Conservation (phyloP, 2,329 filamentous ascomycete species). For the Penicillium polonicum region DNA sequence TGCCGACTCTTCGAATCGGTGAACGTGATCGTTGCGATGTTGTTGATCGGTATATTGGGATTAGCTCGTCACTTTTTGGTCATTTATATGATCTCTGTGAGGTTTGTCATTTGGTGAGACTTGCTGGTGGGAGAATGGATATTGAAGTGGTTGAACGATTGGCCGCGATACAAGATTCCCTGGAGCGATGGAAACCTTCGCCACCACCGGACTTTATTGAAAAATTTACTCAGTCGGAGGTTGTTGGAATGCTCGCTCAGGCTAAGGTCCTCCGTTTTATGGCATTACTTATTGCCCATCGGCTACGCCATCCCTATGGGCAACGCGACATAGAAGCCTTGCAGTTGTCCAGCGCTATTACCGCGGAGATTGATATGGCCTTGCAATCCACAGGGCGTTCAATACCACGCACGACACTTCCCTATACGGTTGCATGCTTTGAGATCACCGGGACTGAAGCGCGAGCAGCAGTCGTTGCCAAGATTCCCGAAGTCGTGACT, state of each 20-base stretch:
- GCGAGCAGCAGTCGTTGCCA: background rate
- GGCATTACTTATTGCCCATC: constrained; percentile 15
- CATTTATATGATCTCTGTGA: constrained; percentile 16
- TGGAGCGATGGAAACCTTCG: constrained; percentile 9
- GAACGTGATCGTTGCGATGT: background rate
- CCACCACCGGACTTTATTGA: constrained; percentile 7
- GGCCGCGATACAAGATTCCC: background rate
- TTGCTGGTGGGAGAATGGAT: background rate
- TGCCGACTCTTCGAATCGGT: constrained; percentile 13
- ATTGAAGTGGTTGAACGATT: background rate
- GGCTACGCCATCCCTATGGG: constrained; percentile 10
- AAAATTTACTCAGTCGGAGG: constrained; percentile 9
- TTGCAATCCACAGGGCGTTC: constrained; percentile 6
- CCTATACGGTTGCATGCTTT: constrained; percentile 15
- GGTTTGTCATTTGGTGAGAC: background rate
- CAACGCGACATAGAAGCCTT: constrained; percentile 2
- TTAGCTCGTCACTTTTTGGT: constrained; percentile 13
- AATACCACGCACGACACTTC: constrained; percentile 12
- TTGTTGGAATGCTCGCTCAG: constrained; percentile 11
- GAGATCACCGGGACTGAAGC: constrained; percentile 1
- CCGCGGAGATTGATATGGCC: constrained; percentile 11
- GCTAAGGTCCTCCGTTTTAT: constrained; percentile 11
- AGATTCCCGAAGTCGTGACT: constrained; percentile 1
- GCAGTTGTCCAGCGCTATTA: constrained; percentile 7
- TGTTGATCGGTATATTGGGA: constrained; percentile 18